Base-by-base conservation (phyloP, 352 stramenopile genomes). In the Pythium utonaiense region DNA sequence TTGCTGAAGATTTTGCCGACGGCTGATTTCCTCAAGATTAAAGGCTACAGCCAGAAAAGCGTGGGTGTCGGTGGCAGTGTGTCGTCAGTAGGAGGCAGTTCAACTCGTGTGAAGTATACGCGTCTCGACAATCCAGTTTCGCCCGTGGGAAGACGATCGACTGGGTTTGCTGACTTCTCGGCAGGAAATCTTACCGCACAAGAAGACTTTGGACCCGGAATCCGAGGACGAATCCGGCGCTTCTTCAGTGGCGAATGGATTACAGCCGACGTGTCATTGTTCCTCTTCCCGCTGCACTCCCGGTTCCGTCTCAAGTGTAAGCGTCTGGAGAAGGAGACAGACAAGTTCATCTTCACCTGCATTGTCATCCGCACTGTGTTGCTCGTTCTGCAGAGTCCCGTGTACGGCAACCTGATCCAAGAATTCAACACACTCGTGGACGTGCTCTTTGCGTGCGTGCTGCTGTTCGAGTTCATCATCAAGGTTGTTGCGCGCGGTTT, bases 401-500 rank as follows among this genome's bases (percentile, higher is more conserved):
- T 91, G 6, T 94, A 94, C 56, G 89, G 80, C 5, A 75, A 78
- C 13, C 48, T 89, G 24, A 88, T 94, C 49, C 83, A 92, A 65
- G 80, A 94, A 66, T 79, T 94, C 56, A 94, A 81, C 9, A 82
- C 71, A 27, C 66, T 92, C 17, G 84, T 78, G 7, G 83, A 92
- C 19, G 69, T 89, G 6, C 67, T 87, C 5, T 96, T 92, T 47
- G 79, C 78, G 1, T 75, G 67, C 25, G 74, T 93, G 16, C 57
- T 96, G 14, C 69, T 91, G 14, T 91, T 94, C 40, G 86, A 96
- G 65, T 94, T 96, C 49, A 63, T 67, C 3, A 80, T 93, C 62
- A 96, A 96, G 56, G 85, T 95, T 19, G 73, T 95, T 2, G 78
- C 83, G 0, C 80, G 80, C 0, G 86, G 86, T 1, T 89, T 94